Conservation (phyloP, 2,329 filamentous ascomycete species). For the Colletotrichum acutatum region DNA sequence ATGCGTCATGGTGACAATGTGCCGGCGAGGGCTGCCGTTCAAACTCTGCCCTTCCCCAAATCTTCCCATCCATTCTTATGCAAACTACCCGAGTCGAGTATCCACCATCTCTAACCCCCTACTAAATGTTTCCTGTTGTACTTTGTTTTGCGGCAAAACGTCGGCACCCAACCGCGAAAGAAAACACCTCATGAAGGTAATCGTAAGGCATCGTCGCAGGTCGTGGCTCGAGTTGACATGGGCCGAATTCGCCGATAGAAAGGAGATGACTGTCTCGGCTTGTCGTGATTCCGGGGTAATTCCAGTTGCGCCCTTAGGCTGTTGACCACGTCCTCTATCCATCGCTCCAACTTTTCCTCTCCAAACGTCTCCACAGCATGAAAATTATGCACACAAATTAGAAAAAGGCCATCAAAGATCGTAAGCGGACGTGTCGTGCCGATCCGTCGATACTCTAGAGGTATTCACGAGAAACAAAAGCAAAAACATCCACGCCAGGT, state of each 20-base stretch:
- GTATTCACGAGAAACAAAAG: conserved; percentile 39
- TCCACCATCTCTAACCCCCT: conserved; percentile 26
- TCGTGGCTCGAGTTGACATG: conserved; percentile 11
- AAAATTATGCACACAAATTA: conserved; percentile 35
- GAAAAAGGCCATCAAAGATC: conserved; percentile 34
- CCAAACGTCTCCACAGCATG: conserved; percentile 29
- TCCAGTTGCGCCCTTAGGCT: conserved; percentile 24
- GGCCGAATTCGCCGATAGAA: conserved; percentile 13
- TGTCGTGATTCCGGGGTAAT: conserved; percentile 9
- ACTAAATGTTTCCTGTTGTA: not conserved
- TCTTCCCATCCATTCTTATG: conserved; percentile 32
- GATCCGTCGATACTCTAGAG: conserved; percentile 31
- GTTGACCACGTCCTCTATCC: conserved; percentile 18
- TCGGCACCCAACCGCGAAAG: conserved; percentile 17
- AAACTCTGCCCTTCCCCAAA: conserved; percentile 30
- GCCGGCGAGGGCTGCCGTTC: conserved; percentile 31
- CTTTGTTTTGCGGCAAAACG: conserved; percentile 11
- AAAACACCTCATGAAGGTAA: conserved; percentile 17
- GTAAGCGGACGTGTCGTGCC: conserved; percentile 33
- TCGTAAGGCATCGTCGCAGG: conserved; percentile 30
- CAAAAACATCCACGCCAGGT: conserved; percentile 36
- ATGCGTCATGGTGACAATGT: conserved; percentile 34
- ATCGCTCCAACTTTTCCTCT: conserved; percentile 34
- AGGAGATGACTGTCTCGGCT: conserved; percentile 28
- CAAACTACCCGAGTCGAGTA: conserved; percentile 35